Conservation (phyloP, 2,329 filamentous ascomycete genomes). For the Talaromyces amestolkiae region DNA sequence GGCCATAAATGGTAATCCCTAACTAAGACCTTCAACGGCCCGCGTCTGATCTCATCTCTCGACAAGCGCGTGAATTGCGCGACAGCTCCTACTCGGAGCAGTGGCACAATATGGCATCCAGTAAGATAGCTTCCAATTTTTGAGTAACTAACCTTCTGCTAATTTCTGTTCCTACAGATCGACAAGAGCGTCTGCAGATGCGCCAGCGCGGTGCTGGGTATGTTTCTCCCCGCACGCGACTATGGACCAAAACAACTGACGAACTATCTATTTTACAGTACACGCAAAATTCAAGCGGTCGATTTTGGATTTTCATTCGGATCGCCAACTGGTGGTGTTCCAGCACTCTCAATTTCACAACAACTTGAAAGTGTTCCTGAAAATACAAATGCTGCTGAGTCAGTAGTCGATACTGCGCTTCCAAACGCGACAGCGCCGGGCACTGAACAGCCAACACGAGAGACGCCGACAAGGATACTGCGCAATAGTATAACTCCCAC, state of each 20-base stretch:
- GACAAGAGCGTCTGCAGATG: slow-evolving; percentile 56
- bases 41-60: not conserved
- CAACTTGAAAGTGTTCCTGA: slow-evolving; percentile 25
- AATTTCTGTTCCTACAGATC: slow-evolving; percentile 34
- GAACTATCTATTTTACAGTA: slow-evolving; percentile 32
- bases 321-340: slow-evolving; percentile 25
- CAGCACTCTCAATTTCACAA: slow-evolving; percentile 29
- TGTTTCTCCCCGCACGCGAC: slow-evolving; percentile 31
- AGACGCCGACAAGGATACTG: slow-evolving; percentile 22
- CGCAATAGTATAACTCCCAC: slow-evolving; percentile 7
- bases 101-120: slow-evolving; percentile 38
- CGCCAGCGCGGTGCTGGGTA: slow-evolving; percentile 59
- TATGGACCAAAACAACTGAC: slow-evolving; percentile 2
- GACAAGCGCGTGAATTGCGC: slow-evolving; percentile 23
- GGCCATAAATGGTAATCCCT: not conserved
- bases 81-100: slow-evolving; percentile 31
- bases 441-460: slow-evolving; percentile 20
- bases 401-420: slow-evolving; percentile 21
- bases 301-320: slow-evolving; percentile 53
- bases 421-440: slow-evolving; percentile 17
- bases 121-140: slow-evolving; percentile 27
- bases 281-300: slow-evolving; percentile 47
- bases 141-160: not conserved
- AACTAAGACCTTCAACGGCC: not conserved
- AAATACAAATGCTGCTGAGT: slow-evolving; percentile 22